Evolutionary conservation across 2,329 filamentous ascomycete genomes (phyloP).

Genomic region (Septoria linicola): DNA sequence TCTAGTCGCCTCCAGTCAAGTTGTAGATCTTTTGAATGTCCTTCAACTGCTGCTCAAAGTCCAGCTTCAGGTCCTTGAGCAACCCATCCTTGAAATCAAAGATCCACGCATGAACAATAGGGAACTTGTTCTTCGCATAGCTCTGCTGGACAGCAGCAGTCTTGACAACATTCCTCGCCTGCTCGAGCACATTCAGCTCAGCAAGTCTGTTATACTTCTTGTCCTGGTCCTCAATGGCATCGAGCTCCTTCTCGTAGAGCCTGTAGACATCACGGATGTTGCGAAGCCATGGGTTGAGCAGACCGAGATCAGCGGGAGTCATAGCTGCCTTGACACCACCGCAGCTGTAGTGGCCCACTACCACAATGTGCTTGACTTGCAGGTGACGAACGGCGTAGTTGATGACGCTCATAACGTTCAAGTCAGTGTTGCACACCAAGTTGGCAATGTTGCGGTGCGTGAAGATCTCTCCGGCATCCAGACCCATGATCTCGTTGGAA

Average conservation of each 20-base stretch:
- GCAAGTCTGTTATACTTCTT: constrained; percentile 18
- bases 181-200: constrained; percentile 19
- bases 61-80: constrained; percentile 18
- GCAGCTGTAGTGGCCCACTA: constrained; percentile 60
- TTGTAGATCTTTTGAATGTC: constrained; percentile 22
- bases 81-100: constrained; percentile 21
- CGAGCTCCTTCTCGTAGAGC: constrained; percentile 17
- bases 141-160: constrained; percentile 20
- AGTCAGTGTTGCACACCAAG: constrained; percentile 69
- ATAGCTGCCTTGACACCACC: constrained; percentile 57
- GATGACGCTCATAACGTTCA: constrained; percentile 73
- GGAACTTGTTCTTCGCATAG: constrained; percentile 19
- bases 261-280: constrained; percentile 46
- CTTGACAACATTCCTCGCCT: constrained; percentile 21
- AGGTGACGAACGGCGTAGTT: constrained; percentile 73
- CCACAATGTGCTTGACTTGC: constrained; percentile 61
- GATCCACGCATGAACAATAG: constrained; percentile 19
- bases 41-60: constrained; percentile 18
- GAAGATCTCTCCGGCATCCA: constrained; percentile 79
- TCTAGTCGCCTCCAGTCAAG: constrained; percentile 8
- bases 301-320: constrained; percentile 56
- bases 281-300: constrained; percentile 59
- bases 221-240: constrained; percentile 14
- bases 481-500: constrained; percentile 73
- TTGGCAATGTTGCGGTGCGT: constrained; percentile 88